These are phyloP conservation scores for Leccinum variicolor DNA, from an alignment of 768 basidiomycete genomes.

Conservation along the genomic window DNA sequence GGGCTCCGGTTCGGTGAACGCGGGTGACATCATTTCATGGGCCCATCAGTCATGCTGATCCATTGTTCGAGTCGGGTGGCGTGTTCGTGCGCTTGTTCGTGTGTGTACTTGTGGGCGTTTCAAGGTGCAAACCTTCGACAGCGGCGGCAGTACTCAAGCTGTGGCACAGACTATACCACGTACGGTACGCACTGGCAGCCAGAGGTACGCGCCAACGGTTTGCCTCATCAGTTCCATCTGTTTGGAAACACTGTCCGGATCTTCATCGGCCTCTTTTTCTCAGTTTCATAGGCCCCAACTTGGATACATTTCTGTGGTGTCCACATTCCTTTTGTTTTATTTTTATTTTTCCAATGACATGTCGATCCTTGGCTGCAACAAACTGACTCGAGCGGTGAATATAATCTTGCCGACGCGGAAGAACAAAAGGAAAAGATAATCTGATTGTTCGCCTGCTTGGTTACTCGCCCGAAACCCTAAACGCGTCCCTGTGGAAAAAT, in stretches of 20 bases:
- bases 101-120: neutral
- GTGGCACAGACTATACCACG: neutral
- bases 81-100: neutral
- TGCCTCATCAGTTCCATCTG: neutral
- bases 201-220: neutral
- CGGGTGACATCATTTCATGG: neutral
- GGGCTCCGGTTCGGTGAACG: neutral
- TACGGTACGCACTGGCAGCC: neutral
- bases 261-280: neutral
- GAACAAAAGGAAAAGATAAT: neutral
- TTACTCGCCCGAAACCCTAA: neutral
- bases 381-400: neutral
- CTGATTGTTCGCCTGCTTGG: neutral
- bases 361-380: neutral
- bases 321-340: neutral
- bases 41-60: neutral
- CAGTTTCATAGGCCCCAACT: neutral
- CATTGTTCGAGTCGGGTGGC: neutral
- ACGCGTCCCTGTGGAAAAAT: neutral
- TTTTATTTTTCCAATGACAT: neutral
- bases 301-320: neutral
- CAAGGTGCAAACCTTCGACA: neutral
- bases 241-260: neutral
- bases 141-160: neutral
- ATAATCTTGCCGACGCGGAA: neutral